Conservation (phyloP, 2,329 filamentous ascomycete genomes). For the Gaeumannomyces sp. region DNA sequence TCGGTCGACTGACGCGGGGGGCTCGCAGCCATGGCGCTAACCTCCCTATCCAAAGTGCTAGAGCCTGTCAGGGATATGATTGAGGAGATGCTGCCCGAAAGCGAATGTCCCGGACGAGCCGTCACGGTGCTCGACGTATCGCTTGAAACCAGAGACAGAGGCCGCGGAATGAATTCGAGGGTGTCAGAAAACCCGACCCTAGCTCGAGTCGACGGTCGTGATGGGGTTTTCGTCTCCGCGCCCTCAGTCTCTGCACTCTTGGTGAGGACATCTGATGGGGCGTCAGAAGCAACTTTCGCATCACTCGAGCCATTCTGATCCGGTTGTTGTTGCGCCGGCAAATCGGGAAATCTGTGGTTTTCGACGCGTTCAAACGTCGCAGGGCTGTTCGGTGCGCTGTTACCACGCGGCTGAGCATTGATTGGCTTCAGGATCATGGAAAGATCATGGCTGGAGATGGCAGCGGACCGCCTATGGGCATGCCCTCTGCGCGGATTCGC, state of each 20-base stretch:
- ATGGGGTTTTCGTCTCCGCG: conserved; percentile 13
- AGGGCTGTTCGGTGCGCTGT: conserved; percentile 60
- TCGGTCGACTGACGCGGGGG: conserved; percentile 37
- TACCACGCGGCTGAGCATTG: conserved; percentile 47
- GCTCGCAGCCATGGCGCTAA: conserved; percentile 30
- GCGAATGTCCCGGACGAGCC: conserved; percentile 61
- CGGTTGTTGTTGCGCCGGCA: neutral
- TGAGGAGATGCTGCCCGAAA: conserved; percentile 75
- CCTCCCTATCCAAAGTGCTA: conserved; percentile 34
- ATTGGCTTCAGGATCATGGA: conserved; percentile 59
- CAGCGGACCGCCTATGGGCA: conserved; percentile 72
- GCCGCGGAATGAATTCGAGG: conserved; percentile 75
- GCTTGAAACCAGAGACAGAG: conserved; percentile 76
- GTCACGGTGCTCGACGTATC: conserved; percentile 76
- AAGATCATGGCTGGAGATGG: conserved; percentile 79
- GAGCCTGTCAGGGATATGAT: conserved; percentile 55
- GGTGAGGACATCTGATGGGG: neutral
- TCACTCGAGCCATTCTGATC: conserved; percentile 15
- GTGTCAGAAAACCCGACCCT: conserved; percentile 80
- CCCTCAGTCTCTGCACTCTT: neutral
- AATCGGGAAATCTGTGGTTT: conserved; percentile 19
- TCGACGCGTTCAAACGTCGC: conserved; percentile 35
- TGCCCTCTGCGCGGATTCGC: conserved; percentile 58
- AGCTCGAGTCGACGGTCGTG: conserved; percentile 37
- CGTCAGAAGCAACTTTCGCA: conserved; percentile 12